Conservation (phyloP, 495 filamentous ascomycete genomes). For the Rusavskia elegans region DNA sequence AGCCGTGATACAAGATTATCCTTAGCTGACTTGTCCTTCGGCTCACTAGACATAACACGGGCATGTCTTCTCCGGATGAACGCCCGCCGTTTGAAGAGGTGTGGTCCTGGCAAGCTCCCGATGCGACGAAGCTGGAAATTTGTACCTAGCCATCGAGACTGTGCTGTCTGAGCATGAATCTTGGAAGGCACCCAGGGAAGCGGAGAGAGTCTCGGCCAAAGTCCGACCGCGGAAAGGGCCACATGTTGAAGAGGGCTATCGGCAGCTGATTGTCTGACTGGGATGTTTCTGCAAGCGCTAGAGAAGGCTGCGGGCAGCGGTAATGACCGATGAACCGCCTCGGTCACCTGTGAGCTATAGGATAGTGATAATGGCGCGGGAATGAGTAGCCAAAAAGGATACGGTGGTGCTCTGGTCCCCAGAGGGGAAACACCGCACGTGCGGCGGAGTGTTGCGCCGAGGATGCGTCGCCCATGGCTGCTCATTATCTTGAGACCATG, state of each 20-base stretch:
- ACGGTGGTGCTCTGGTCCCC: background rate
- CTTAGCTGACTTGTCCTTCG: background rate
- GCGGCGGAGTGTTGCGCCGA: conserved; percentile 18
- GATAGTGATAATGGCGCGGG: no score
- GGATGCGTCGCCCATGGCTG: conserved; percentile 34
- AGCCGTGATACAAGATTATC: background rate
- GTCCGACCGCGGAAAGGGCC: no score
- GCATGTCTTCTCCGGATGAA: background rate
- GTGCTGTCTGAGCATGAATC: background rate
- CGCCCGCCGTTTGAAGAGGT: background rate
- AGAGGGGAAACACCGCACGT: background rate
- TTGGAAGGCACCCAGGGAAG: no score
- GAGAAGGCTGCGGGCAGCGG: no score
- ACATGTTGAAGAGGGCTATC: no score
- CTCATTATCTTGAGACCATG: conserved; percentile 26
- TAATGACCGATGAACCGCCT: no score
- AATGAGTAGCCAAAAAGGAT: background rate
- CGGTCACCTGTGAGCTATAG: no score
- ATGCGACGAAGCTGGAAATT: background rate
- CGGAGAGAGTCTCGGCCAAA: no score
- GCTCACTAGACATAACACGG: background rate
- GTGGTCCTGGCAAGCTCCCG: background rate
- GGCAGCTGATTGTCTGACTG: no score
- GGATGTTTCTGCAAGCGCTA: no score
- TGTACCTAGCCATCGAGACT: background rate